phyloP scores from a whole-genome alignment of 2,329 filamentous ascomycete genomes.

The Exophiala mesophila region DNA sequence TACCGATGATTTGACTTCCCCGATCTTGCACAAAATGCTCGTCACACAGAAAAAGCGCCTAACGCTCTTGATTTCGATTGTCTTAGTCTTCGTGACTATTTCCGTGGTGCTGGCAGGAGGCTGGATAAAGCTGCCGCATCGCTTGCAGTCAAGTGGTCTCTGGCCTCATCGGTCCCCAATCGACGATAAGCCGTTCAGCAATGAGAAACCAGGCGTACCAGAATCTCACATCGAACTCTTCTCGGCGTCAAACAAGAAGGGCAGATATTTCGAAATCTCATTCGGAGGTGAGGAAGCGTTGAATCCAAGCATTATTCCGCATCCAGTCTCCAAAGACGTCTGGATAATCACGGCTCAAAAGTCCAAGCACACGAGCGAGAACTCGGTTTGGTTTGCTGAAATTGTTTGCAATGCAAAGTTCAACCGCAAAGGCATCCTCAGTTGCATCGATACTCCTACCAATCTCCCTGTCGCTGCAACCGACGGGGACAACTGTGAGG shows the following conservation, averaged over 20 bases:
- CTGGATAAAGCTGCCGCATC: too few species aligned
- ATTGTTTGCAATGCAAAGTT: conserved; percentile 50
- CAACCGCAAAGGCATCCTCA: conserved; percentile 11
- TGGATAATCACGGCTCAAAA: conserved; percentile 52
- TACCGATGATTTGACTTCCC: too few species aligned
- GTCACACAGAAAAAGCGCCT: too few species aligned
- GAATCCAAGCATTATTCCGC: conserved; percentile 57
- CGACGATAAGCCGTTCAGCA: too few species aligned
- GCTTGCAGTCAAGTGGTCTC: too few species aligned
- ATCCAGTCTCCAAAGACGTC: conserved; percentile 44
- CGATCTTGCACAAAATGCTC: too few species aligned
- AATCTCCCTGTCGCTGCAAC: conserved; percentile 42
- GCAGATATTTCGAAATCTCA: conserved; percentile 47
- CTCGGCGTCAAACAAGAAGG: conserved; percentile 44
- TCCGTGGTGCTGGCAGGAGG: too few species aligned
- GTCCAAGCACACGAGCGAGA: conserved; percentile 29
- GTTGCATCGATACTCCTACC: conserved; percentile 14
- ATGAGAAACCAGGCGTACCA: conserved; percentile 46
- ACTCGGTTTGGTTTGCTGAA: conserved; percentile 39
- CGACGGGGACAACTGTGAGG: conserved; percentile 42
- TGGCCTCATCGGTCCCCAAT: too few species aligned
- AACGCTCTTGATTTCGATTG: too few species aligned
- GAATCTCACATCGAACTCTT: conserved; percentile 39
- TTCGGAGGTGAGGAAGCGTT: conserved; percentile 42
- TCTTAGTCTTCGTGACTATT: too few species aligned